These are phyloP conservation scores for Clarireedia homoeocarpa DNA, from an alignment of 2,329 filamentous ascomycete species.

Conservation along the genomic window DNA sequence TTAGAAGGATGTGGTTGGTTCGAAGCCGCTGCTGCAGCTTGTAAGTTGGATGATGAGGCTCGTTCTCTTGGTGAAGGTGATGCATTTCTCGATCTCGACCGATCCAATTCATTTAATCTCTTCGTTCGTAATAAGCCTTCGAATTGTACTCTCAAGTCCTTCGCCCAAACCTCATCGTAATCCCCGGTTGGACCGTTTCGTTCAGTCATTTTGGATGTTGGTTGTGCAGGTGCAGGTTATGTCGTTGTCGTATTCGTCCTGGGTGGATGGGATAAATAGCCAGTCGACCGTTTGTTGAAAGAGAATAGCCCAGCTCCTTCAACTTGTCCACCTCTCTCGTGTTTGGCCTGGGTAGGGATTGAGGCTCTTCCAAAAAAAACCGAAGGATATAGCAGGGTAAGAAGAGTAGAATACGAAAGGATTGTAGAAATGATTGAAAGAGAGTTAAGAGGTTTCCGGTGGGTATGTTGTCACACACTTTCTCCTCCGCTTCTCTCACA, in stretches of 20 bases:
- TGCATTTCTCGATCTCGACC: constrained; percentile 48
- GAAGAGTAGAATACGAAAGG: no score
- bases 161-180: constrained; percentile 66
- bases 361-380: no score
- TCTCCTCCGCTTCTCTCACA: background rate
- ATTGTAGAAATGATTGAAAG: no score
- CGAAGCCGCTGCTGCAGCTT: constrained; percentile 20
- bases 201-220: constrained; percentile 22
- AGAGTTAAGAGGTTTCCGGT: no score
- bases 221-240: background rate
- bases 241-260: background rate
- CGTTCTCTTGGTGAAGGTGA: constrained; percentile 49
- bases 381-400: no score
- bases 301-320: background rate
- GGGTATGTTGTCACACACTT: no score
- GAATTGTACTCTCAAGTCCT: constrained; percentile 74
- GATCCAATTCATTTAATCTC: constrained; percentile 74
- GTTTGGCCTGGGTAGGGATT: no score
- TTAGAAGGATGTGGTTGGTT: constrained; percentile 17
- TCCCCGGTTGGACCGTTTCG: constrained; percentile 17
- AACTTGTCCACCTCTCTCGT: background rate
- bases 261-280: background rate
- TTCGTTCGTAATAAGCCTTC: constrained; percentile 80
- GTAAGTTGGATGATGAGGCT: constrained; percentile 42
- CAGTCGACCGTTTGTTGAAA: background rate